These are phyloP conservation scores for Agaricus sinodeliciosus DNA, from an alignment of 768 basidiomycete species.

Conservation along the genomic window DNA sequence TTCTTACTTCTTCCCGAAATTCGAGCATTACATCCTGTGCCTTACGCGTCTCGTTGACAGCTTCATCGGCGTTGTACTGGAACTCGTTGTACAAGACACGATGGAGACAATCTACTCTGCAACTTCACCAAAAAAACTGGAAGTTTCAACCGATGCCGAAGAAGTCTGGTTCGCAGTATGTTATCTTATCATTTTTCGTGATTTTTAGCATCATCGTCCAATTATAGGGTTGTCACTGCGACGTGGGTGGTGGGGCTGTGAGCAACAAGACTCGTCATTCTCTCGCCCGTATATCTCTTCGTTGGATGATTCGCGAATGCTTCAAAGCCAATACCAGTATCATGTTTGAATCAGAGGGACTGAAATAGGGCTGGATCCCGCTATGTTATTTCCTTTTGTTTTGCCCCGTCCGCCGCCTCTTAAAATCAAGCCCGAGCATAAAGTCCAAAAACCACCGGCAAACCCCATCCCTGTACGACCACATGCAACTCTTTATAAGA, in stretches of 20 bases:
- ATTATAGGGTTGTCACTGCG: constrained; percentile 39
- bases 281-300: constrained; percentile 49
- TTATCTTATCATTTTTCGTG: not conserved
- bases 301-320: constrained; percentile 72
- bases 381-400: constrained; percentile 37
- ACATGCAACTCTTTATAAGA: constrained; percentile 16
- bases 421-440: constrained; percentile 14
- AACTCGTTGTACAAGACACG: constrained; percentile 12
- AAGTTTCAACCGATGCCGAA: constrained; percentile 33
- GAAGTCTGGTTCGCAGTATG: constrained; percentile 65
- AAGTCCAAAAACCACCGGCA: constrained; percentile 20
- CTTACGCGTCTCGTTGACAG: too few species aligned
- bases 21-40: too few species aligned
- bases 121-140: constrained; percentile 8
- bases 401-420: constrained; percentile 29
- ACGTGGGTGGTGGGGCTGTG: constrained; percentile 56
- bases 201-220: not conserved
- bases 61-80: too few species aligned
- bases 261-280: too few species aligned
- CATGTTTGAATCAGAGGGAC: constrained; percentile 43
- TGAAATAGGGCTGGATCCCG: constrained; percentile 47
- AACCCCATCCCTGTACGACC: constrained; percentile 19
- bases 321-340: constrained; percentile 57
- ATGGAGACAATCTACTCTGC: constrained; percentile 27
- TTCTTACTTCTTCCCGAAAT: too few species aligned